Evolutionary conservation across 768 basidiomycete species (phyloP).

Genomic region (Phaeotremella fagi): DNA sequence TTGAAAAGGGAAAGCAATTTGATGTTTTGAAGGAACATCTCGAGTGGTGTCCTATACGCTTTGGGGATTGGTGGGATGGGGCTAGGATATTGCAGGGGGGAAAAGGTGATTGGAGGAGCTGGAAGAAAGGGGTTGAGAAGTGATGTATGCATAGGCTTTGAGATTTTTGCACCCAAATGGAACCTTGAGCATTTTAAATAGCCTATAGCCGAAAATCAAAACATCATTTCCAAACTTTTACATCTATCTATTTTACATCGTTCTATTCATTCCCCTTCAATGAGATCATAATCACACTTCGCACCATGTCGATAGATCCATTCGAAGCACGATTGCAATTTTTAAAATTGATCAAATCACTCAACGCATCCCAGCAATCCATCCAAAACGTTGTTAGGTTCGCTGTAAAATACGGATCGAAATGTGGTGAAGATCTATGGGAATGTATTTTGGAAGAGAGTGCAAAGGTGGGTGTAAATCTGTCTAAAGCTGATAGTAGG

Average conservation of each 20-base stretch:
- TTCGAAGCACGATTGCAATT: conserved; percentile 62
- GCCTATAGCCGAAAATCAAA: no score
- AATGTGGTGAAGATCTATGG: conserved; percentile 88
- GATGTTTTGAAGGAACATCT: conserved; percentile 34
- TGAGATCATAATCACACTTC: no score
- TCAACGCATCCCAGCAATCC: conserved; percentile 78
- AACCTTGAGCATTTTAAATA: no score
- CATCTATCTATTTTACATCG: no score
- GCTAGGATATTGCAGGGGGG: conserved; percentile 9
- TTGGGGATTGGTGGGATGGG: conserved; percentile 20
- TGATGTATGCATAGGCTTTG: no score
- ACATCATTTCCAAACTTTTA: no score
- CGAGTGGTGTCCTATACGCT: conserved; percentile 33
- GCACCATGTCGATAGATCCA: conserved; percentile 44
- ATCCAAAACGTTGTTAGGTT: conserved; percentile 83
- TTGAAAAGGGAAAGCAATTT: conserved; percentile 10
- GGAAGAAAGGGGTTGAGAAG: not conserved
- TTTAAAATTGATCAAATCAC: conserved; percentile 57
- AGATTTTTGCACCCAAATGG: no score
- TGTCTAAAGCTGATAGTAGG: conserved; percentile 52
- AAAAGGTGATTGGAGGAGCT: not conserved
- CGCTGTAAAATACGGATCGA: conserved; percentile 75
- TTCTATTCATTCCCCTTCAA: no score
- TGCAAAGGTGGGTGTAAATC: conserved; percentile 60
- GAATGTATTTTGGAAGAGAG: conserved; percentile 88